These are phyloP conservation scores for Cardamine chenopodiifolia DNA, from an alignment of 345 rosid genomes.

Conservation along the genomic window DNA sequence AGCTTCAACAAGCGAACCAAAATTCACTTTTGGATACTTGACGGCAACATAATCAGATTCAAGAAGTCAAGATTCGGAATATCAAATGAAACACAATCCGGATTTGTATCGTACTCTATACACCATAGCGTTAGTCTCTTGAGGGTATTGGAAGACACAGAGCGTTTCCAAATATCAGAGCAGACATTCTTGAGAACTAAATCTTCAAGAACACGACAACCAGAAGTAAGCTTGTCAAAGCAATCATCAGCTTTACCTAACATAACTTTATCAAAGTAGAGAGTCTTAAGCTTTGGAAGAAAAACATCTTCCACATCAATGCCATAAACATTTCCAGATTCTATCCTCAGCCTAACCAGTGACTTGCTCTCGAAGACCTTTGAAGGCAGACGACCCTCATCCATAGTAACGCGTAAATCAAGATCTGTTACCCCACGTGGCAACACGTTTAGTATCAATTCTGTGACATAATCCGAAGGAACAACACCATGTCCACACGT, in stretches of 20 bases:
- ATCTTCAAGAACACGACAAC: background rate
- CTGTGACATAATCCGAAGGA: background rate
- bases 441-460: conserved; percentile 11
- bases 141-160: background rate
- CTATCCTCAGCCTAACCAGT: background rate
- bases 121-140: background rate
- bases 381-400: background rate
- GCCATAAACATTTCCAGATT: background rate
- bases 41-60: background rate
- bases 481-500: background rate
- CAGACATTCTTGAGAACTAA: background rate
- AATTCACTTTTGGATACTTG: conserved; percentile 3
- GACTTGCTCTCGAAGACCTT: conserved; percentile 19
- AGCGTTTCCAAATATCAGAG: background rate
- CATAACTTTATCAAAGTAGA: background rate
- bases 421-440: conserved; percentile 8
- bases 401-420: background rate
- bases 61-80: background rate
- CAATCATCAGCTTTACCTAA: background rate
- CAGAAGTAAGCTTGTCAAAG: background rate
- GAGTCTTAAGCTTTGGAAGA: conserved; percentile 15
- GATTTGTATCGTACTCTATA: background rate
- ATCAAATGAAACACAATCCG: background rate
- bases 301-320: background rate
- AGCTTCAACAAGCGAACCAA: background rate